Conservation (phyloP, 345 rosid genomes). For the Populus pruinosa region DNA sequence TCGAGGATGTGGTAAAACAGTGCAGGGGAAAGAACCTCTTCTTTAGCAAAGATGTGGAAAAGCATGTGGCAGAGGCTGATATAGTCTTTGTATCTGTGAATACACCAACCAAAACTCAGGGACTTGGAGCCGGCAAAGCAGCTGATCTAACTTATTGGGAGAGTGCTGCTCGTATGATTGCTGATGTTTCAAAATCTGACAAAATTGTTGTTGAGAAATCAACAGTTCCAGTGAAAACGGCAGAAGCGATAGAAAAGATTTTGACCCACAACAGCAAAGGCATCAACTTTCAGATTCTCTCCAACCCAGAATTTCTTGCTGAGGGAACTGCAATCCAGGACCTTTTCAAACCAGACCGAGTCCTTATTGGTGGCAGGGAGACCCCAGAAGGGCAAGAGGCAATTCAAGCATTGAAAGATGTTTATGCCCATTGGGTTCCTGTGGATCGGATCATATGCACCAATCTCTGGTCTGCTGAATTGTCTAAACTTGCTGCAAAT, state of each 20-base stretch:
- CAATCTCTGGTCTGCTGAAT: conserved; percentile 34
- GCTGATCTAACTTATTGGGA: conserved; percentile 33
- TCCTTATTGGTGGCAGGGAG: conserved; percentile 33
- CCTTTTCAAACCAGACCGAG: conserved; percentile 29
- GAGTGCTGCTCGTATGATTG: conserved; percentile 34
- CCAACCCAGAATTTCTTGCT: conserved; percentile 32
- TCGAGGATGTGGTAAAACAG: conserved; percentile 27
- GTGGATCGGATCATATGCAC: conserved; percentile 27
- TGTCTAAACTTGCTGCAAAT: conserved; percentile 31
- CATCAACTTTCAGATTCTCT: conserved; percentile 29
- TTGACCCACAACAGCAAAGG: conserved; percentile 28
- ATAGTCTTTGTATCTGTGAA: conserved; percentile 32
- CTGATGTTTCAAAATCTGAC: conserved; percentile 30
- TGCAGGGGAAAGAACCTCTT: conserved; percentile 29
- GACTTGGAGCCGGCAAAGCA: conserved; percentile 33
- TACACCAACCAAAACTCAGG: conserved; percentile 32
- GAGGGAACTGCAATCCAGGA: conserved; percentile 35
- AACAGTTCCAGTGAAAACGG: conserved; percentile 31
- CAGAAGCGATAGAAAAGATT: conserved; percentile 31
- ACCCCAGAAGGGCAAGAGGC: conserved; percentile 24
- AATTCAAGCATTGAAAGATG: conserved; percentile 22
- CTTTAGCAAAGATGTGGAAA: conserved; percentile 29
- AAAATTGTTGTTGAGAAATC: conserved; percentile 34
- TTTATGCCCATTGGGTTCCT: conserved; percentile 35
- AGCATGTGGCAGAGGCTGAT: conserved; percentile 26